phyloP scores from a whole-genome alignment of 208 protist genomes.

The Leishmania guyanensis region DNA sequence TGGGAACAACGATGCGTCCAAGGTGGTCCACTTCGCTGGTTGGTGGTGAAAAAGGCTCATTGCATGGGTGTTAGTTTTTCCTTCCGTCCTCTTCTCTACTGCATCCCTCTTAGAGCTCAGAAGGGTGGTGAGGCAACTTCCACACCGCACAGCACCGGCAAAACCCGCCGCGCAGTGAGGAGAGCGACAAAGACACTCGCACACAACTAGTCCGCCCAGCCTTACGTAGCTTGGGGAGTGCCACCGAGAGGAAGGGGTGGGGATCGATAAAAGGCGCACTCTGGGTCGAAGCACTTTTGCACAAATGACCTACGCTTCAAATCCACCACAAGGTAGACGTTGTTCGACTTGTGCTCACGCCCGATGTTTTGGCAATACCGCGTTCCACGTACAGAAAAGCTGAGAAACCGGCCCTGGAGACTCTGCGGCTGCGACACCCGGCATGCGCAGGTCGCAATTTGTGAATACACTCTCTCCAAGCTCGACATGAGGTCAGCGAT shows the following conservation, averaged over 20 bases:
- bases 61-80: not conserved
- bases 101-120: not conserved
- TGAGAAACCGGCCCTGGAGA: conserved; percentile 37
- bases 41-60: not conserved
- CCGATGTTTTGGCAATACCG: conserved; percentile 74
- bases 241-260: conserved; percentile 11
- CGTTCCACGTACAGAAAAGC: conserved; percentile 53
- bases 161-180: not conserved
- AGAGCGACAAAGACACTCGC: not conserved
- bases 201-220: not conserved
- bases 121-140: not conserved
- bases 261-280: conserved; percentile 61
- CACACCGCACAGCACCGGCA: not conserved
- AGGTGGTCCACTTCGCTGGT: not conserved
- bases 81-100: not conserved
- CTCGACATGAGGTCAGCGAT: conserved; percentile 7
- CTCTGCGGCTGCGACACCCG: conserved; percentile 17
- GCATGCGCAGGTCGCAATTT: conserved; percentile 36
- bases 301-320: conserved; percentile 36
- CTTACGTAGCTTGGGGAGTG: not conserved
- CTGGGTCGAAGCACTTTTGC: conserved; percentile 89
- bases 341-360: conserved; percentile 82
- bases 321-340: conserved; percentile 77
- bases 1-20: too few species aligned
- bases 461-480: conserved; percentile 31